A percentile compares a stretch with the other conserved stretches of the same genome.
Conservation (phyloP, 805 yeast genomes). For the Yueomyces sinensis region DNA sequence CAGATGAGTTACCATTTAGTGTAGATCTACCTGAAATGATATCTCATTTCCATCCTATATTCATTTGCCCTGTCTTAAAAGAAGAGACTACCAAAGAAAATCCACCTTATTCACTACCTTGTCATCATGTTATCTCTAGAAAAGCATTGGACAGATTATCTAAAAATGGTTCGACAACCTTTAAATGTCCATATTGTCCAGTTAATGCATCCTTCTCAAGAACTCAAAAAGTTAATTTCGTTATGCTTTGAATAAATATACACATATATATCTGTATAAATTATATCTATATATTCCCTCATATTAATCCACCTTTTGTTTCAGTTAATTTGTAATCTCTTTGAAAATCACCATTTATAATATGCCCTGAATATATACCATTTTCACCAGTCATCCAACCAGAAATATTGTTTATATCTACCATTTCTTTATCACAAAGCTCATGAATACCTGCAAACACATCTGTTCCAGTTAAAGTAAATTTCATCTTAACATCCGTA, state of each 20-base stretch:
- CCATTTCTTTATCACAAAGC: constrained; percentile 34
- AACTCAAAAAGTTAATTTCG: constrained; percentile 34
- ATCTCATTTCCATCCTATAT: constrained; percentile 45
- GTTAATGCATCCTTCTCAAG: constrained; percentile 28
- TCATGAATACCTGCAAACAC: constrained; percentile 71
- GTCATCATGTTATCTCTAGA: constrained; percentile 50
- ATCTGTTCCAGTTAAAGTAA: constrained; percentile 48
- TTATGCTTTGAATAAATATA: constrained; percentile 11
- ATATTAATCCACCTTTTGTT: constrained; percentile 12
- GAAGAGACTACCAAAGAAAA: constrained; percentile 48
- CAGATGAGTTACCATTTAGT: constrained; percentile 50
- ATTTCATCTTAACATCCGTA: constrained; percentile 13
- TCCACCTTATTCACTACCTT: constrained; percentile 51
- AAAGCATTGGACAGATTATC: constrained; percentile 38
- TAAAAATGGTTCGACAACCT: constrained; percentile 29
- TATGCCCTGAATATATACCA: constrained; percentile 36
- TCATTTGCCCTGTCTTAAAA: constrained; percentile 59
- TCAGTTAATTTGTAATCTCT: constrained; percentile 4
- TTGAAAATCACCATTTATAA: constrained; percentile 27
- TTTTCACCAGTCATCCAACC: constrained; percentile 74
- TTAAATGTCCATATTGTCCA: constrained; percentile 69
- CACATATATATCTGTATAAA: neutral
- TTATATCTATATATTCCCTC: neutral
- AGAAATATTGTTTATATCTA: constrained; percentile 49
- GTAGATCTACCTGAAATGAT: constrained; percentile 39